Evolutionary conservation across 352 stramenopile species (phyloP), one percentile per base, ranked within the genome.

Genomic region (Phytophthora colocasiae): DNA sequence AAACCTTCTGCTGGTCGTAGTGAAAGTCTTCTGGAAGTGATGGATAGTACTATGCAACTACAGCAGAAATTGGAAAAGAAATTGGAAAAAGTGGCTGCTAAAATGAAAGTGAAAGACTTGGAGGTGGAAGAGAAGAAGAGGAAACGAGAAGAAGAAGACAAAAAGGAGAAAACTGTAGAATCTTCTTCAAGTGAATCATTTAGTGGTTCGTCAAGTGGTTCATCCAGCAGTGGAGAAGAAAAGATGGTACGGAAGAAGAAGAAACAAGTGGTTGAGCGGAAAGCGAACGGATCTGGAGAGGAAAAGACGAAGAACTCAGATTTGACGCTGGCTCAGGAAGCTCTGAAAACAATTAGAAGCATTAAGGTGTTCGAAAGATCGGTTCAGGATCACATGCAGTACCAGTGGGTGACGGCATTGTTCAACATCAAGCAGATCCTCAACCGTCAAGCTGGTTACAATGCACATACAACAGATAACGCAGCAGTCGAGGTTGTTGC

Each of bases 381-480:
- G 31, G 29, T 34, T 34, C 27, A 47, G n/a, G 8, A 54, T 77
- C 39, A 69, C 0, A 56, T 32, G 32, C 55, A 51, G 26, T 9
- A 19, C 9, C 2, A 59, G 12, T 78, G 70, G 70, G 9, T n/a
- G 15, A 29, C 45, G 6, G 39, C 55, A 6, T 3, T 78, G 29
- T 34, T 49, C 9, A 14, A 58, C 11, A 17, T 72, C 14, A 55
- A 64, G 43, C 56, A 31, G n/a, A 43, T 78, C 1, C 58, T 78
- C 9, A 41, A 72, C 4, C 36, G 24, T 34, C 66, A 72, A 32
- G 43, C 56, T n/a, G 22, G 12, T 46, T 54, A 29, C 11, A 50
- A 59, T 40, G 43, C 34, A 6, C 7, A 55, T 2, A 38, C 49
- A 27, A 66, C 45, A 6, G 55, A 75, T 29, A 66, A 66, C 6